Percentiles rank a stretch among this genome's conserved stretches.
Conservation (phyloP, 164 flowering plant genomes). For the Sedum album region DNA sequence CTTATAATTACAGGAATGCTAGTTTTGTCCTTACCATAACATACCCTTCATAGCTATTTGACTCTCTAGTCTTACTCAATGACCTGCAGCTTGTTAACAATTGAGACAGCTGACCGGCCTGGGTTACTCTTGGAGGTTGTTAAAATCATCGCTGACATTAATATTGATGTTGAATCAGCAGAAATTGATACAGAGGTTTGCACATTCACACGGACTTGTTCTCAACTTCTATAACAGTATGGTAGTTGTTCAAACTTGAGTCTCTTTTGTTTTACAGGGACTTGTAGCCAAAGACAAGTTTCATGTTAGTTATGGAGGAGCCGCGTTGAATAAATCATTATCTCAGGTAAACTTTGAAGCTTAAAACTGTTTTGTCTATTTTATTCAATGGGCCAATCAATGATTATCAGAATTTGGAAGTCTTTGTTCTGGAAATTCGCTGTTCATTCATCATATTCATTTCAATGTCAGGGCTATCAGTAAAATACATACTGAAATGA, state of each 20-base stretch:
- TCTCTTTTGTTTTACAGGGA: conserved; percentile 22
- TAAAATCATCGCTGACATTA: conserved; percentile 68
- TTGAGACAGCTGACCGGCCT: conserved; percentile 97
- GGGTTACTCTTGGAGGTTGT: conserved; percentile 75
- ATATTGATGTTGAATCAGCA: conserved; percentile 81
- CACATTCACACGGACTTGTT: not conserved
- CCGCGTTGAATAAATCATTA: conserved; percentile 59
- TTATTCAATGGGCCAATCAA: not conserved
- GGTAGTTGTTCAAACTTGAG: not conserved
- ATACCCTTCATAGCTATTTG: not conserved
- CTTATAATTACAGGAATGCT: not conserved
- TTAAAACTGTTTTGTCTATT: not conserved
- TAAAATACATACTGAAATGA: no score
- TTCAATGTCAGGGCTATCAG: not conserved
- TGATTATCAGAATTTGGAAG: not conserved
- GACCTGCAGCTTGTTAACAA: conserved; percentile 25
- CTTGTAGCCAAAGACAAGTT: conserved; percentile 68
- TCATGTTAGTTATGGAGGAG: conserved; percentile 84
- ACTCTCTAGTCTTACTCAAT: not conserved
- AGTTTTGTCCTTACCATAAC: not conserved
- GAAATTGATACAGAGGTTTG: conserved; percentile 91
- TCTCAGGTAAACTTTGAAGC: conserved; percentile 51
- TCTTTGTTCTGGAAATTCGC: not conserved
- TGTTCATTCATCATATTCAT: not conserved
- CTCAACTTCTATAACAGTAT: not conserved